Conservation (phyloP, 306 rosid species). For the Hippophae gyantsensis region DNA sequence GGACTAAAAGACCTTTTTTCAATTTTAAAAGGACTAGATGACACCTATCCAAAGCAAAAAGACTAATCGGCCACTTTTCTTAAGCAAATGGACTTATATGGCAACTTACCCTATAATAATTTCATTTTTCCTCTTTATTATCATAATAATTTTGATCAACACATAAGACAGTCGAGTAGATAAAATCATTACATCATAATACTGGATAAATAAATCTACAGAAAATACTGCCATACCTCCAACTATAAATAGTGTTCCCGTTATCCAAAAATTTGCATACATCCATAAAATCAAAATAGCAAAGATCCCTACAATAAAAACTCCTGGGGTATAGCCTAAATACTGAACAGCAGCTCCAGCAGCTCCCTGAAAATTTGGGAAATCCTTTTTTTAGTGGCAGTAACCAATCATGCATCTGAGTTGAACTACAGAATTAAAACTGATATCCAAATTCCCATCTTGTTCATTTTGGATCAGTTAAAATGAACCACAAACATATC, state of each 20-base stretch:
- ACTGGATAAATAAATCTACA: not conserved
- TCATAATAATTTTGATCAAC: no score
- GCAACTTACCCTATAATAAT: no score
- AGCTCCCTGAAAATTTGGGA: constrained; percentile 54
- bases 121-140: no score
- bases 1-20: no score
- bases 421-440: not conserved
- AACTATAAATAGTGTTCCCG: constrained; percentile 76
- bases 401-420: constrained; percentile 8
- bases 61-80: no score
- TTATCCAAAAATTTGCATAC: constrained; percentile 97
- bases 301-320: constrained; percentile 84
- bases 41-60: no score
- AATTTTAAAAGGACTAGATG: no score
- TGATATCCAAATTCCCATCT: not conserved
- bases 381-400: constrained; percentile 25
- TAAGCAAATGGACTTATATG: no score
- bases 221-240: constrained; percentile 50
- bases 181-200: no score
- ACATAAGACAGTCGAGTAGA: no score
- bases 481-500: no score
- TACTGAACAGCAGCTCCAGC: constrained; percentile 82
- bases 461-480: no score
- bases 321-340: constrained; percentile 92
- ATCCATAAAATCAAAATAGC: constrained; percentile 91